phyloP scores from a whole-genome alignment of 345 rosid genomes.

The Brassica nigra region DNA sequence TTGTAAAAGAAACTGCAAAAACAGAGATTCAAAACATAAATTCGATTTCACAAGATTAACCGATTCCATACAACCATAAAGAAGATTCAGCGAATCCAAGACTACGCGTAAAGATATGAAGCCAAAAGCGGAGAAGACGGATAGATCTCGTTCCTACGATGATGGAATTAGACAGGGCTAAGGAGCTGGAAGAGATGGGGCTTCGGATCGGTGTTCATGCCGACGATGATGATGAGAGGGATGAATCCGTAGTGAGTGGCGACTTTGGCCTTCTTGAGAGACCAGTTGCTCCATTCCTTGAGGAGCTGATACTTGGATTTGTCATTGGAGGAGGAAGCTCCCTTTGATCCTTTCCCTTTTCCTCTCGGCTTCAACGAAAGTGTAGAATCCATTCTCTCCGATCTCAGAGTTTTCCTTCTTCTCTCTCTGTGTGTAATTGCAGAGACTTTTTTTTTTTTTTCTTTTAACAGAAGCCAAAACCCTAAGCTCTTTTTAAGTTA shows the following conservation, averaged over 20 bases:
- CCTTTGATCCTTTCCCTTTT: slow-evolving; percentile 54
- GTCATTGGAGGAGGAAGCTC: slow-evolving; percentile 45
- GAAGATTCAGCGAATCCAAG: slow-evolving; percentile 48
- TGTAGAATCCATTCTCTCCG: slow-evolving; percentile 53
- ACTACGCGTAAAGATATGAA: slow-evolving; percentile 5
- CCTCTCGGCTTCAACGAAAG: slow-evolving; percentile 57
- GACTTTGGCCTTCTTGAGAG: slow-evolving; percentile 85
- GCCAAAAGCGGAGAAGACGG: slow-evolving; percentile 26
- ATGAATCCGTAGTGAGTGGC: slow-evolving; percentile 90
- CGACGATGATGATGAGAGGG: slow-evolving; percentile 79
- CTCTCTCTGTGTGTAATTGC: background rate
- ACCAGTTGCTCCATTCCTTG: slow-evolving; percentile 95
- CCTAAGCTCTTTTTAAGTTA: slow-evolving; percentile 5
- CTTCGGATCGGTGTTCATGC: slow-evolving; percentile 95
- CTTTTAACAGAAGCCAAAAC: slow-evolving; percentile 1
- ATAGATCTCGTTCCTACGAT: background rate
- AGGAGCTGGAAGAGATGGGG: slow-evolving; percentile 90
- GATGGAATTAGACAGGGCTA: slow-evolving; percentile 59
- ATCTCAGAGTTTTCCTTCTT: slow-evolving; percentile 16
- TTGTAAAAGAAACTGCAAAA: slow-evolving; percentile 4
- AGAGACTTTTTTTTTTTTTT: too few species aligned
- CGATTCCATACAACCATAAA: slow-evolving; percentile 20
- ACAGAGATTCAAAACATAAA: slow-evolving; percentile 4
- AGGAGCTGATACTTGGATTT: slow-evolving; percentile 49
- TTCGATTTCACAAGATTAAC: slow-evolving; percentile 27